These are phyloP conservation scores for Hydnum rufescens DNA, from an alignment of 768 basidiomycete species.

Conservation along the genomic window DNA sequence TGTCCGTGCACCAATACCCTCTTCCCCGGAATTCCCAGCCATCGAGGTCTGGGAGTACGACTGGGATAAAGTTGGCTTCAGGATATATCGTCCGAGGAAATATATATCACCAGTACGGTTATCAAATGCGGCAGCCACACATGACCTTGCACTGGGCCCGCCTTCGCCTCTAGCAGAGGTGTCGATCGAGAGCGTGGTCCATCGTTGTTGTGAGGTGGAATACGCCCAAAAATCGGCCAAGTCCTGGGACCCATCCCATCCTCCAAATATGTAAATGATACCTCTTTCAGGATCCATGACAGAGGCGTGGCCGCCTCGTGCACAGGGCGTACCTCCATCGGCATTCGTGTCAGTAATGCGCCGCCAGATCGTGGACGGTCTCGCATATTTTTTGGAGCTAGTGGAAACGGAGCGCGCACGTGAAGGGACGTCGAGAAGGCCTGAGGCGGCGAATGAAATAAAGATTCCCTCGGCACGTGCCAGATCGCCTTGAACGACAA, in stretches of 20 bases:
- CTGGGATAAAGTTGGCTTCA: no score
- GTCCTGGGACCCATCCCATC: slow-evolving; percentile 53
- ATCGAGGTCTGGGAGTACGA: no score
- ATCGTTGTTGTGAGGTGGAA: slow-evolving; percentile 34
- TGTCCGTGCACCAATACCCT: no score
- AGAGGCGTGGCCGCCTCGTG: slow-evolving; percentile 67
- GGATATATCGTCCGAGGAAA: slow-evolving; percentile 34
- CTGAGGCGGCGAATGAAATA: slow-evolving; percentile 23
- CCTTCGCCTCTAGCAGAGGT: slow-evolving; percentile 28
- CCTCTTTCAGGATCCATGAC: slow-evolving; percentile 47
- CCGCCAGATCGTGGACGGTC: slow-evolving; percentile 42
- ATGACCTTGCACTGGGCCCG: slow-evolving; percentile 51
- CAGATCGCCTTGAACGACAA: slow-evolving; percentile 54
- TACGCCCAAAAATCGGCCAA: slow-evolving; percentile 70
- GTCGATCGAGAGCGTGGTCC: slow-evolving; percentile 37
- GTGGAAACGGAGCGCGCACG: not conserved
- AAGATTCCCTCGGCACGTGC: slow-evolving; percentile 35
- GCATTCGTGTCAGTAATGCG: slow-evolving; percentile 36
- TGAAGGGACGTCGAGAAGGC: slow-evolving; percentile 42
- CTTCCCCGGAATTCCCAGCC: no score
- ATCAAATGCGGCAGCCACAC: slow-evolving; percentile 72
- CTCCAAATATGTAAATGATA: slow-evolving; percentile 56
- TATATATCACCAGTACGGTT: slow-evolving; percentile 49
- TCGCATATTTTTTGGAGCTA: slow-evolving; percentile 9
- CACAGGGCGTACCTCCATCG: slow-evolving; percentile 42